These are phyloP conservation scores for Talaromyces sp. DNA, from an alignment of 2,329 filamentous ascomycete species.

Conservation along the genomic window DNA sequence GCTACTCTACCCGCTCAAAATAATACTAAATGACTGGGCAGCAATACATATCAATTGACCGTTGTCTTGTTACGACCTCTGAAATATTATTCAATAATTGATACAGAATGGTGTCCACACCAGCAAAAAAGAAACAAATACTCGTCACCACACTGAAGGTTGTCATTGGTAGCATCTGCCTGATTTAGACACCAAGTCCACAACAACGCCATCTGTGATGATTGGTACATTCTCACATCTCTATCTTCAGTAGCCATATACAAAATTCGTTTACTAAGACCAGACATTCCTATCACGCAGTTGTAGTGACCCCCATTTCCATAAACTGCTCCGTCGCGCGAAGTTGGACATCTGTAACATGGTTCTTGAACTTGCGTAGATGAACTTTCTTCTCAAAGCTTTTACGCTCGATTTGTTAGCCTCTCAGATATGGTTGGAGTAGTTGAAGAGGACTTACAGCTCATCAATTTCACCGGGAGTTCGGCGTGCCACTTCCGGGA, in stretches of 20 bases:
- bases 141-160: background rate
- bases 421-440: background rate
- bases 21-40: background rate
- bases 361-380: background rate
- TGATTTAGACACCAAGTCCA: background rate
- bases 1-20: background rate
- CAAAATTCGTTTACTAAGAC: background rate
- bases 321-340: background rate
- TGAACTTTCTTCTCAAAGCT: background rate
- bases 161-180: background rate
- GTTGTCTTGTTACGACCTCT: background rate
- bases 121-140: background rate
- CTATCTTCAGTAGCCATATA: background rate
- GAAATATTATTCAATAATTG: background rate
- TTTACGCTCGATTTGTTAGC: background rate
- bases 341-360: background rate
- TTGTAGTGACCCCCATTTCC: background rate
- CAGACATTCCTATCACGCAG: background rate
- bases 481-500: background rate
- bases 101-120: background rate
- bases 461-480: background rate
- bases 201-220: background rate
- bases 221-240: background rate
- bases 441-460: background rate
- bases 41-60: background rate